Evolutionary conservation across 2,329 filamentous ascomycete genomes (phyloP), one percentile per base, ranked within the genome.

Genomic region (Bipolaris zeicola): DNA sequence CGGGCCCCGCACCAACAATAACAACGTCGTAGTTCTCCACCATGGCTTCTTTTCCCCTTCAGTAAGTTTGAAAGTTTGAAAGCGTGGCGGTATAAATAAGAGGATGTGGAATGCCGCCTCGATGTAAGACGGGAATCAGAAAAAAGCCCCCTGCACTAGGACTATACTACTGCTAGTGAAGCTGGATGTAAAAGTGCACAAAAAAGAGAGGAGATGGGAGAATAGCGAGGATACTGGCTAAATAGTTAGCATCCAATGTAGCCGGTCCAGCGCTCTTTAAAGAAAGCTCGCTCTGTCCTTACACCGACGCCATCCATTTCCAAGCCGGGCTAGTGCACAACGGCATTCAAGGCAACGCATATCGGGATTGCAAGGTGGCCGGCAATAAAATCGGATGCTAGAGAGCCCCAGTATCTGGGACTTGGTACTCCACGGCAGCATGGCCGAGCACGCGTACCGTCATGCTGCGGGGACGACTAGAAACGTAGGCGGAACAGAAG

Each of bases 1-100:
- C 92, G 3, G 93, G 93, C 14, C 93, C 93, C 53, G 93, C 93
- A 62, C 93, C 93, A 52, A 96, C 84, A 64, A 96, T 92, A 66
- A 96, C 92, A 48, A 84, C 84, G 69, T 89, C 87, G 77, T 87
- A 88, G 51, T 79, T 82, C 55, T 84, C 80, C 46, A 67, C 58
- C 62, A 67, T 68, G 31, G 24, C 44, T 53, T 26, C 18, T 50
- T 6, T 14, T 34, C 26, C 3, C 10, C 16, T 16, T n/a, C 33
- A 33, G 24, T 20, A 5, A 14, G 14, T 48, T 18, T 26, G 28
- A 31, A 11, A 26, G 1, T 31, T 11, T 11, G 28, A 26, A 44
- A 16, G 8, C 2, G 31, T 4, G 20, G 41, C 45, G 44, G 8
- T 28, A 24, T 31, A 47, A 31, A 13, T 38, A 51, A 55, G 46